Evolutionary conservation across 257 asterid genomes (phyloP).

Genomic region (Parsonsia alboflavescens): DNA sequence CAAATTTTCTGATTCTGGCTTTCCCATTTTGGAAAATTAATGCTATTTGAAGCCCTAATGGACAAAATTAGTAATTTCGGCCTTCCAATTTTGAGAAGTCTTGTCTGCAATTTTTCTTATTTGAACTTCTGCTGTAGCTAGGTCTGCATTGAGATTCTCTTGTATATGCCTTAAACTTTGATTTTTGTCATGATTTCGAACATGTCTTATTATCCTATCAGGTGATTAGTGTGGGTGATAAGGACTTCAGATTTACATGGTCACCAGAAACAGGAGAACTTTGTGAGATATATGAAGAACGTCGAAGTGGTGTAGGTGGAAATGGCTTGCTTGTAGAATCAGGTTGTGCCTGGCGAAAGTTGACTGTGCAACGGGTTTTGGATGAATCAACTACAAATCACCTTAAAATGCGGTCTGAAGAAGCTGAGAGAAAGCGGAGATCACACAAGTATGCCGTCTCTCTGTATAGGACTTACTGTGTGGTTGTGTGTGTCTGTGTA

Average conservation of each 20-base stretch:
- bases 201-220: constrained; percentile 21
- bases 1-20: background rate
- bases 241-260: constrained; percentile 87
- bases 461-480: constrained; percentile 1
- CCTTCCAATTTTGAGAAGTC: constrained; percentile 2
- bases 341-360: constrained; percentile 89
- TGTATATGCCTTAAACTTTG: constrained; percentile 5
- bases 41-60: constrained; percentile 1
- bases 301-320: constrained; percentile 83
- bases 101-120: background rate
- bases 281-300: constrained; percentile 93
- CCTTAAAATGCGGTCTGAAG: constrained; percentile 86
- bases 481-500: background rate
- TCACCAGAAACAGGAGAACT: constrained; percentile 80
- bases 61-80: background rate
- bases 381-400: constrained; percentile 91
- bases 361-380: constrained; percentile 83
- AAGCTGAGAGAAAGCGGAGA: constrained; percentile 77
- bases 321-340: constrained; percentile 85
- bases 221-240: constrained; percentile 86
- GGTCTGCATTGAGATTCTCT: background rate
- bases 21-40: background rate
- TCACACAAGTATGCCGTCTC: constrained; percentile 62
- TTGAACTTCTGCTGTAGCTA: background rate
- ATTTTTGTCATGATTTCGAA: background rate